These are phyloP conservation scores for Kandelia obovata DNA, from an alignment of 345 rosid genomes.

Conservation along the genomic window DNA sequence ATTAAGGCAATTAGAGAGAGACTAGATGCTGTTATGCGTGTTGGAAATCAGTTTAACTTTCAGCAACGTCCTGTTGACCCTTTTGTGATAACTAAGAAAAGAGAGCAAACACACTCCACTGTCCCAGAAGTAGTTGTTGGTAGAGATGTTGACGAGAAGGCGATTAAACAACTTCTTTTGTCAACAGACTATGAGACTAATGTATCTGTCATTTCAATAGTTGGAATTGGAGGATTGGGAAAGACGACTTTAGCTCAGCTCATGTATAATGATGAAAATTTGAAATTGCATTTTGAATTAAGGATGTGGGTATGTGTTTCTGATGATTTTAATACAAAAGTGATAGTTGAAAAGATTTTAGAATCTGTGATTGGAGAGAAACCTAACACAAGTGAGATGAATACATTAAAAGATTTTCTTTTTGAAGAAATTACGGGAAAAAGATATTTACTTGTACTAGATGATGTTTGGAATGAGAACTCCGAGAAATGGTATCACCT, in stretches of 20 bases:
- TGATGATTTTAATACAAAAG: too few relatives aligned
- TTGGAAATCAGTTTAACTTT: not conserved
- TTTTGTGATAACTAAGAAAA: not conserved
- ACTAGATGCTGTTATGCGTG: slow-evolving; percentile 15
- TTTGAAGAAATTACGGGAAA: too few relatives aligned
- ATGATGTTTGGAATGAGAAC: too few relatives aligned
- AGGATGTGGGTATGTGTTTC: slow-evolving; percentile 5
- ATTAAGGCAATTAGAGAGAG: slow-evolving; percentile 18
- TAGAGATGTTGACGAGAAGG: slow-evolving; percentile 20
- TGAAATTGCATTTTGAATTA: too few relatives aligned
- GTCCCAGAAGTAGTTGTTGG: slow-evolving; percentile 16
- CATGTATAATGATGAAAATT: not conserved
- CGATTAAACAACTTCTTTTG: not conserved
- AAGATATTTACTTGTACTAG: too few relatives aligned
- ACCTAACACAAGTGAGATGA: too few relatives aligned
- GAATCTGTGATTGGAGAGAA: too few relatives aligned
- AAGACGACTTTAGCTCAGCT: not conserved
- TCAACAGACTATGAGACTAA: too few relatives aligned
- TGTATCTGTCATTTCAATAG: too few relatives aligned
- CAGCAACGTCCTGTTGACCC: not conserved
- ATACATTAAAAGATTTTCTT: too few relatives aligned
- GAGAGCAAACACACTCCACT: slow-evolving; percentile 13
- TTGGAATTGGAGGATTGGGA: too few relatives aligned
- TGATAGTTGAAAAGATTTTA: too few relatives aligned
- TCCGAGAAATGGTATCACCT: slow-evolving; percentile 13